Conservation (phyloP, 345 rosid species). For the Euphorbia lathyris region DNA sequence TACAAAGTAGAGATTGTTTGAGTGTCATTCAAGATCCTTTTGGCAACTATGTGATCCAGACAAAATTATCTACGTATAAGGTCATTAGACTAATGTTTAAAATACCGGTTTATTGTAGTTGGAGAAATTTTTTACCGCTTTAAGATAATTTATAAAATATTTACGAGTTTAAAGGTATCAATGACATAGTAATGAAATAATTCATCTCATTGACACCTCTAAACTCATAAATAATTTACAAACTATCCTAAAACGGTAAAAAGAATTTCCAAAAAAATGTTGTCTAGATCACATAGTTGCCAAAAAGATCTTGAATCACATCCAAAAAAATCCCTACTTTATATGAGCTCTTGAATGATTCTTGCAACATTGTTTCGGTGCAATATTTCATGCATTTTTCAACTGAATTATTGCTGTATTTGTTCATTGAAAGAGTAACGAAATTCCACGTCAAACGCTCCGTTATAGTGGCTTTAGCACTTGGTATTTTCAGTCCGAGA, state of each 20-base stretch:
- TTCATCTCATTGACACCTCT: too few species aligned
- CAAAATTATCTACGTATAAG: conserved; percentile 24
- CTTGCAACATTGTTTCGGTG: conserved; percentile 4
- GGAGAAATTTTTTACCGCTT: too few species aligned
- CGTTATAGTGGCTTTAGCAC: conserved; percentile 9
- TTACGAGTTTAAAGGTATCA: too few species aligned
- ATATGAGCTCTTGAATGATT: conserved; percentile 33
- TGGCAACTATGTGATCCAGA: conserved; percentile 46
- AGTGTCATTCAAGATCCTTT: conserved; percentile 23
- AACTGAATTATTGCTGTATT: conserved; percentile 45
- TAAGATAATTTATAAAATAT: too few species aligned
- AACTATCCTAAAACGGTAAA: too few species aligned
- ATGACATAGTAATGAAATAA: too few species aligned
- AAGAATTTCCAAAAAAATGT: too few species aligned
- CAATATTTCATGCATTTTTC: conserved; percentile 38
- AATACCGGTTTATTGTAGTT: too few species aligned
- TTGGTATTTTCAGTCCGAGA: conserved; percentile 17
- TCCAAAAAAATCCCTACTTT: conserved; percentile 4
- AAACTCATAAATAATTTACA: too few species aligned
- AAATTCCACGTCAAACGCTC: conserved; percentile 26
- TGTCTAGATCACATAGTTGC: conserved; percentile 43
- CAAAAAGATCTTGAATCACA: conserved; percentile 28
- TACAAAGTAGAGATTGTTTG: conserved; percentile 7
- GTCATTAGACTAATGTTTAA: too few species aligned
- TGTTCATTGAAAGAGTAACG: conserved; percentile 30